These are phyloP conservation scores for Lasiosphaeria hispida DNA, from an alignment of 495 filamentous ascomycete genomes.

Conservation along the genomic window DNA sequence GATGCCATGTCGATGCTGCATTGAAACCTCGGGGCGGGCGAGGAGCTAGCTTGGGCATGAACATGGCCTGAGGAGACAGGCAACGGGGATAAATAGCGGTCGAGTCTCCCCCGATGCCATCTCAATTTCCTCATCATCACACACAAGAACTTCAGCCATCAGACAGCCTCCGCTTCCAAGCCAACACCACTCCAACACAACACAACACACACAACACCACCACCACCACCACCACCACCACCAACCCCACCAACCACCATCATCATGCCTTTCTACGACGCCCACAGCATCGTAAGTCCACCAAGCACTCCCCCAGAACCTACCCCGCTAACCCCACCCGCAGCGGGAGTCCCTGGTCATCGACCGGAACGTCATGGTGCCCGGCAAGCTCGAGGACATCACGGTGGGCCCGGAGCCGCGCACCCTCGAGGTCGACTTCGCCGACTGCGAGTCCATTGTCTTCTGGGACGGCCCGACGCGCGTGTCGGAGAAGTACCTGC, in stretches of 20 bases:
- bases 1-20: not conserved
- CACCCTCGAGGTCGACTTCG: conserved; percentile 29
- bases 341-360: conserved; percentile 4
- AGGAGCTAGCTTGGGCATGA: not conserved
- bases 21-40: not conserved
- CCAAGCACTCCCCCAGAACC: not conserved
- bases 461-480: conserved; percentile 16
- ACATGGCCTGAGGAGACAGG: not conserved
- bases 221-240: not conserved
- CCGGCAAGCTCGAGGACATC: conserved; percentile 20
- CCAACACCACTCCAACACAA: not conserved
- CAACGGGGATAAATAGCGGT: not conserved
- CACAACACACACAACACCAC: not conserved
- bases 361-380: conserved; percentile 21
- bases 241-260: not conserved
- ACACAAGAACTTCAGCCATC: not conserved
- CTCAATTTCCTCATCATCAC: not conserved
- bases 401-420: conserved; percentile 14
- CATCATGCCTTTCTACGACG: conserved; percentile 4
- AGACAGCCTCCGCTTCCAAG: not conserved
- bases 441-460: conserved; percentile 22
- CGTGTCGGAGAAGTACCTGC: conserved; percentile 19
- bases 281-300: conserved; percentile 1
- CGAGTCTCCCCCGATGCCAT: not conserved
- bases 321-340: not conserved